Conservation (phyloP, 176 grass and related monocot species). For the Secale cereale region DNA sequence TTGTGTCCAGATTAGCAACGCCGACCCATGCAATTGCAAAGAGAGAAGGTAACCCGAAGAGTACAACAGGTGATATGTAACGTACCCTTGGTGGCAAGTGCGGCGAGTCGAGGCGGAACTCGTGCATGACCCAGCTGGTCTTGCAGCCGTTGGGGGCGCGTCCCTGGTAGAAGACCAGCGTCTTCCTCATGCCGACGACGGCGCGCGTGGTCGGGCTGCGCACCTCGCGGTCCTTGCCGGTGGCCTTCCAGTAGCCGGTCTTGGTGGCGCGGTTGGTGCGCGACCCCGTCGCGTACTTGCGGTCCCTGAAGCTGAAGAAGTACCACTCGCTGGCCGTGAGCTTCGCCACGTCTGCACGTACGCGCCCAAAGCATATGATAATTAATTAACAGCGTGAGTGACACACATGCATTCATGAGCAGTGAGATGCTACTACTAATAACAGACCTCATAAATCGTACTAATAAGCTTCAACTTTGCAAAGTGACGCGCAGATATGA, state of each 20-base stretch:
- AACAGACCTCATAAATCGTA: not conserved
- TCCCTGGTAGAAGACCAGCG: conserved; percentile 85
- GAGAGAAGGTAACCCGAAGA: not conserved
- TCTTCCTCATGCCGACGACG: conserved; percentile 86
- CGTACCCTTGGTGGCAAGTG: conserved; percentile 58
- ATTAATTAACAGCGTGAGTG: not conserved
- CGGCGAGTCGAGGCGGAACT: conserved; percentile 76
- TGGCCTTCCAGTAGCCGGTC: conserved; percentile 87
- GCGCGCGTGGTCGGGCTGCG: conserved; percentile 28
- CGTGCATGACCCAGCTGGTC: conserved; percentile 85
- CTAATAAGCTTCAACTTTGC: not conserved
- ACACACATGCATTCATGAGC: no score
- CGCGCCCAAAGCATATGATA: not conserved
- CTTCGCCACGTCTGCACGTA: conserved; percentile 57
- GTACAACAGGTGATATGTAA: no score
- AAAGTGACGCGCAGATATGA: no score
- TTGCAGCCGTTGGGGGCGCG: conserved; percentile 80
- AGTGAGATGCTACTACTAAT: no score
- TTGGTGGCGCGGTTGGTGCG: conserved; percentile 84
- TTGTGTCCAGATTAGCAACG: not conserved
- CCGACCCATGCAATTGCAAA: no score
- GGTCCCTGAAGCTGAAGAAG: conserved; percentile 94
- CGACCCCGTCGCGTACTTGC: conserved; percentile 81
- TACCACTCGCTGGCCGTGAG: conserved; percentile 85
- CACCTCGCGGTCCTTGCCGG: conserved; percentile 72